Percentiles rank a stretch among this genome's conserved stretches.
phyloP scores from a whole-genome alignment of 495 filamentous ascomycete genomes.

The Trichoderma gamsii region DNA sequence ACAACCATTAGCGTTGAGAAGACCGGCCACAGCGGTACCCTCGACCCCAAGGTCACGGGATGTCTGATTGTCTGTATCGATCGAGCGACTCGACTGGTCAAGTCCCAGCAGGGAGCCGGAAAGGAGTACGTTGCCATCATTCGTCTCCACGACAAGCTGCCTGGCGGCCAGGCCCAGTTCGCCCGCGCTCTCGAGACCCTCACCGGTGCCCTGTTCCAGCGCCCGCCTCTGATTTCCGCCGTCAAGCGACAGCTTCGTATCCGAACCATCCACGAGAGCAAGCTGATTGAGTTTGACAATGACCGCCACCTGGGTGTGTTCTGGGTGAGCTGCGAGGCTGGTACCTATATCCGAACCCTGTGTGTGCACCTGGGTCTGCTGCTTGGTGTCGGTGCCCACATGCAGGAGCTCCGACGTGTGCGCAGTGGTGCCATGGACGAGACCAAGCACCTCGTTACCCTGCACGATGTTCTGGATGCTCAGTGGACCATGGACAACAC shows the following conservation, averaged over 20 bases:
- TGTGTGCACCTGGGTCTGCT: constrained; percentile 93
- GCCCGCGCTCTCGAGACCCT: constrained; percentile 85
- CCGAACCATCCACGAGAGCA: constrained; percentile 91
- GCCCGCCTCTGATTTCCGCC: constrained; percentile 92
- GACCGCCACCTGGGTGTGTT: constrained; percentile 96
- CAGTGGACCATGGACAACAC: constrained; percentile 91
- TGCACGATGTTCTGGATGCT: constrained; percentile 93
- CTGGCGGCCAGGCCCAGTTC: constrained; percentile 85
- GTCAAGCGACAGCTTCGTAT: constrained; percentile 98
- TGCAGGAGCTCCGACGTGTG: constrained; percentile 96
- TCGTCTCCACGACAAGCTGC: constrained; percentile 84
- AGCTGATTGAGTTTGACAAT: constrained; percentile 94
- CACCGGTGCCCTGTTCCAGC: constrained; percentile 94
- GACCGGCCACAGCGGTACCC: constrained; percentile 94
- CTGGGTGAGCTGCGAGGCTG: constrained; percentile 98
- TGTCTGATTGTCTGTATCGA: constrained; percentile 95
- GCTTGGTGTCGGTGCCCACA: constrained; percentile 91
- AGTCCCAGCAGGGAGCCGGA: constrained; percentile 96
- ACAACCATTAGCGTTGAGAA: constrained; percentile 68
- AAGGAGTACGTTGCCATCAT: constrained; percentile 80
- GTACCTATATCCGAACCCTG: constrained; percentile 95
- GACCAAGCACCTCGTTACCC: constrained; percentile 73
- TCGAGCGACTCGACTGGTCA: constrained; percentile 91
- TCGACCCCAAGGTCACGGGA: constrained; percentile 74
- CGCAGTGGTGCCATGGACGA: constrained; percentile 93